Evolutionary conservation across 2,329 filamentous ascomycete genomes (phyloP).

Genomic region (Fusarium mangiferae): DNA sequence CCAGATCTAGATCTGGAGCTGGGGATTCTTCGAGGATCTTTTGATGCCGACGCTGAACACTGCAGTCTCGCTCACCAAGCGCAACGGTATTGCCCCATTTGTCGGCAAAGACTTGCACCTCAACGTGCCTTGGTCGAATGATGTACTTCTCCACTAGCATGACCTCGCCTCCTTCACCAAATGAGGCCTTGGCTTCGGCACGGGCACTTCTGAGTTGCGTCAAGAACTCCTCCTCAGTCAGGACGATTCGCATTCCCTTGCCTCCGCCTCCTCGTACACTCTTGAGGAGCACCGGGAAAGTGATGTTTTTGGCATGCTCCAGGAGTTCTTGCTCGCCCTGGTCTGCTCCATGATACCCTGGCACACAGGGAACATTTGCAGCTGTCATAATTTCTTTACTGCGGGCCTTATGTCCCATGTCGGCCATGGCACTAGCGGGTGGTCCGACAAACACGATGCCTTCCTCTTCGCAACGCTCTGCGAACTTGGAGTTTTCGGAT

Average conservation of each 20-base stretch:
- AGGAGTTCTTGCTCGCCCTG: conserved; percentile 74
- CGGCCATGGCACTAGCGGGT: conserved; percentile 80
- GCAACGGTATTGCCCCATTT: conserved; percentile 80
- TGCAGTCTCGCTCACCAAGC: conserved; percentile 90
- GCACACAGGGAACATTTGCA: conserved; percentile 95
- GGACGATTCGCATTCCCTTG: conserved; percentile 84
- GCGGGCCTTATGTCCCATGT: conserved; percentile 93
- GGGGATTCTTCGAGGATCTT: conserved; percentile 93
- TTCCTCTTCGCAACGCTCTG: conserved; percentile 85
- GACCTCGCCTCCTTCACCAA: conserved; percentile 81
- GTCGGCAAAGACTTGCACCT: conserved; percentile 92
- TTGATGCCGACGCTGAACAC: conserved; percentile 86
- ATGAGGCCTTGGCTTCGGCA: conserved; percentile 80
- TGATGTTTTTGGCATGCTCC: conserved; percentile 75
- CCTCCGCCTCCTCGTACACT: conserved; percentile 84
- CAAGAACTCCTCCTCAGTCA: conserved; percentile 73
- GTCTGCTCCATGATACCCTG: conserved; percentile 90
- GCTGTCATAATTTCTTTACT: conserved; percentile 97
- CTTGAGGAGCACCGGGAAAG: conserved; percentile 80
- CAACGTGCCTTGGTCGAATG: conserved; percentile 81
- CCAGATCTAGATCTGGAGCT: conserved; percentile 72
- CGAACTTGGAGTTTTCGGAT: conserved; percentile 93
- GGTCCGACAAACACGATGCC: conserved; percentile 96
- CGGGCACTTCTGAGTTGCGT: conserved; percentile 77
- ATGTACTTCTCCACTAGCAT: conserved; percentile 89